Evolutionary conservation across 2,329 filamentous ascomycete genomes (phyloP).

Genomic region (Xylariales sp.): DNA sequence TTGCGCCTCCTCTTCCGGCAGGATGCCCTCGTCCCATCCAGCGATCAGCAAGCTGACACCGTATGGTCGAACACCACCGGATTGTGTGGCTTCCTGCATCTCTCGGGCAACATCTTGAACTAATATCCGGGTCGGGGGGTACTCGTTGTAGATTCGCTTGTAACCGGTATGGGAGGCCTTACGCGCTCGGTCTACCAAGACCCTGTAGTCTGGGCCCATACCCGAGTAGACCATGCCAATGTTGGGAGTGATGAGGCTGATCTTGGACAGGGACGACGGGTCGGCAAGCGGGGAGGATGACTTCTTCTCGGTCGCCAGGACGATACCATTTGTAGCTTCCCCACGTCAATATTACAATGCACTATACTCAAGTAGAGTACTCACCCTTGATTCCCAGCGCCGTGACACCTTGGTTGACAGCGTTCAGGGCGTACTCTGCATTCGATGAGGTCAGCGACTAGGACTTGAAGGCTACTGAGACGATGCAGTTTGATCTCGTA

Average conservation of each 20-base stretch:
- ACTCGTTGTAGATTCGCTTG: constrained; percentile 99
- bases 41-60: constrained; percentile 93
- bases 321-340: constrained; percentile 93
- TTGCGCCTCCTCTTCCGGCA: constrained; percentile 72
- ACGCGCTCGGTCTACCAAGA: constrained; percentile 94
- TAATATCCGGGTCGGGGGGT: constrained; percentile 98
- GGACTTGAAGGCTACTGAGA: too few species aligned
- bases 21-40: constrained; percentile 94
- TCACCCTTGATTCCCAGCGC: constrained; percentile 96
- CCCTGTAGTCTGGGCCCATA: constrained; percentile 98
- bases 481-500: too few species aligned
- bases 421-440: constrained; percentile 96
- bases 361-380: constrained; percentile 14
- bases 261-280: constrained; percentile 89
- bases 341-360: constrained; percentile 12
- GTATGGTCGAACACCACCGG: constrained; percentile 93
- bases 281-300: constrained; percentile 97
- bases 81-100: constrained; percentile 98
- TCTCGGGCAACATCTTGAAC: constrained; percentile 96
- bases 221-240: constrained; percentile 99
- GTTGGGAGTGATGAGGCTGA: constrained; percentile 96
- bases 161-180: constrained; percentile 98
- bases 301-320: constrained; percentile 99
- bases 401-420: constrained; percentile 98
- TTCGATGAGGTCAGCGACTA: too few species aligned